A percentile compares a stretch with the other conserved stretches of the same genome.
These are phyloP conservation scores for Thielaviopsis musarum DNA, from an alignment of 2,329 filamentous ascomycete species.

Conservation along the genomic window DNA sequence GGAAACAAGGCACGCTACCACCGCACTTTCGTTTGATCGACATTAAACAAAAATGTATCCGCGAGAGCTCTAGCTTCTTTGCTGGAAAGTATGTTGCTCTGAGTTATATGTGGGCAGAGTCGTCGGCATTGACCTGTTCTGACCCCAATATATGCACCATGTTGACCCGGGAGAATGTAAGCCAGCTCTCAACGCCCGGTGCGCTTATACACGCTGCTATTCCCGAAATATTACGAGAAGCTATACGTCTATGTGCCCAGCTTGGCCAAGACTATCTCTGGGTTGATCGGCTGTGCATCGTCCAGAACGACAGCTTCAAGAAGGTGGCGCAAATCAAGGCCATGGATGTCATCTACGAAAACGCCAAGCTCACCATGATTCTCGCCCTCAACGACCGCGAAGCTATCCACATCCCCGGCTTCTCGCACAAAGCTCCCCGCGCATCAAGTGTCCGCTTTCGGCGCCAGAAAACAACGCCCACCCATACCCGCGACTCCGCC, in stretches of 20 bases:
- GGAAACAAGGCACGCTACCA: neutral
- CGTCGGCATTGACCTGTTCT: neutral
- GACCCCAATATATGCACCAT: neutral
- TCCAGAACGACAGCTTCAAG: neutral
- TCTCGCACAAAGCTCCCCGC: neutral
- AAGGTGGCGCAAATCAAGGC: neutral
- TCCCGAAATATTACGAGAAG: neutral
- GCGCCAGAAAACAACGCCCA: neutral
- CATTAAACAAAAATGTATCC: neutral
- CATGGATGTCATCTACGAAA: constrained; percentile 5
- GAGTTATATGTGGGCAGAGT: constrained; percentile 3
- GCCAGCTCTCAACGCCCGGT: neutral
- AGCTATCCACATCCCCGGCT: neutral
- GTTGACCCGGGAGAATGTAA: neutral
- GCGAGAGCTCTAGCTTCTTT: neutral
- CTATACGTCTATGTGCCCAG: neutral
- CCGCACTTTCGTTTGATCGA: constrained; percentile 3
- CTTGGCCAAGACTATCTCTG: constrained; percentile 1
- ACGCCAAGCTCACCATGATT: neutral
- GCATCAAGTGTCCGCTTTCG: neutral
- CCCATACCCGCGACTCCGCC: neutral
- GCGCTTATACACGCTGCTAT: neutral
- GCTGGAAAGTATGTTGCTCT: neutral
- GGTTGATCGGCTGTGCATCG: constrained; percentile 3
- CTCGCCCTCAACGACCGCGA: neutral